Evolutionary conservation across 805 yeast species (phyloP), one percentile per base, ranked within the genome.

Genomic region (Zygotorulaspora chibaensis): DNA sequence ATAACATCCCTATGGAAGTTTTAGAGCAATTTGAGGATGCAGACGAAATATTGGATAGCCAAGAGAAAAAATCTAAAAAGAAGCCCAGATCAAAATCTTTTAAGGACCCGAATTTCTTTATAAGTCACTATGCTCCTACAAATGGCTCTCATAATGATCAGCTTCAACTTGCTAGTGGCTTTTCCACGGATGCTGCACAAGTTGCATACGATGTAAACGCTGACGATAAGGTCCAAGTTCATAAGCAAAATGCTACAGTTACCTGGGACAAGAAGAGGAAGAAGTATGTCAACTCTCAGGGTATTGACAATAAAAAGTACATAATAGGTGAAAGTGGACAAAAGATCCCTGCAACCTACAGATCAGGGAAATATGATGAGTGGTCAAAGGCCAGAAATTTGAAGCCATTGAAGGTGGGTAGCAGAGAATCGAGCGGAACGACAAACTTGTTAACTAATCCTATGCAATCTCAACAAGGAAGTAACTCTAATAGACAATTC

Each of bases 301-400:
- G 93, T 52, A 72, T 83, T 16, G 95, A 87, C 59, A 66, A 66
- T 39, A 79, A 83, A 68, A 90, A 87, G 69, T 91, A 75, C 67
- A 93, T 93, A 58, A 83, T 88, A 53, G 95, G 98, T 51, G 99
- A 93, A 65, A 83, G 87, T 65, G 99, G 99, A 7, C 89, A 84
- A 57, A 80, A 79, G 62, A 80, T 93, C 40, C 96, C 98, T 6
- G 98, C 99, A 1, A 76, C 93, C 11, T 88, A 82, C 69, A 77
- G 87, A 61, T 82, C 95, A 2, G 99, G 99, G 38, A 81, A 87
- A 54, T 93, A 80, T 60, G 98, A 90, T 45, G 84, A 83, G 35
- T 93, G 99, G 99, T 85, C 85, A 62, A 75, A 81, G 53, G 79
- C 81, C 31, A 78, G 88, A 64, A 79, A 76, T 53, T 59, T 80